Base-by-base conservation (phyloP, 2,329 filamentous ascomycete species). In the Delphinella strobiligena region DNA sequence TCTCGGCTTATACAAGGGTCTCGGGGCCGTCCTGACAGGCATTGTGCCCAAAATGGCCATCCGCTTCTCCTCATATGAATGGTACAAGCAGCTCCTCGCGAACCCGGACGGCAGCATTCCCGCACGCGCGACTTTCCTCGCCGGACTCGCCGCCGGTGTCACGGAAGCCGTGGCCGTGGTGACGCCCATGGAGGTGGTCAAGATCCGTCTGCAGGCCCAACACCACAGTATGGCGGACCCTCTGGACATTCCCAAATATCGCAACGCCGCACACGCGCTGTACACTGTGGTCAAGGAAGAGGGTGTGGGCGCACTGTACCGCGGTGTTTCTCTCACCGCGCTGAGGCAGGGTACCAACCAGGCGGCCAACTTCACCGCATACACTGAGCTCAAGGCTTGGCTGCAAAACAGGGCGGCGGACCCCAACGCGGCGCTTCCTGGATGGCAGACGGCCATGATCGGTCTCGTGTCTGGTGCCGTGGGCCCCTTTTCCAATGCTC, bases 11-110 rank as follows among this genome's bases (percentile, higher is more conserved):
- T 98, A 98, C 74, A 98, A 98, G 69, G 91, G 91, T 50, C 75
- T 98, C n/a, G 91, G 91, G 46, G 91, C 91, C 40, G 91, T 98
- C 31, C 62, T 96, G 43, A 95, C 88, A 17, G 91, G 91, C 50
- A 98, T 98, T 61, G 78, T 98, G 16, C 91, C 91, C 40, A 98
- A 98, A 67, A 98, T 98, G 91, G 91, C 91, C 45, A 98, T 96
- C 60, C 84, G 91, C 30, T 98, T 98, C 67, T 94, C 89, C 35
- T 93, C 85, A 40, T 98, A 96, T 63, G 91, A 96, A 63, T 78
- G 75, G 59, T 98, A 96, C 66, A 96, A 96, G 74, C 78, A 86
- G 58, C 46, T 82, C 45, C 70, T 95, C 17, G 78, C 84, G 32
- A 65, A 74, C 48, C 56, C 76, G 2, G 12, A 17, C 3, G 83